Evolutionary conservation across 2,329 filamentous ascomycete species (phyloP), one percentile per base, ranked within the genome.

Genomic region (Curvularia spicifera): DNA sequence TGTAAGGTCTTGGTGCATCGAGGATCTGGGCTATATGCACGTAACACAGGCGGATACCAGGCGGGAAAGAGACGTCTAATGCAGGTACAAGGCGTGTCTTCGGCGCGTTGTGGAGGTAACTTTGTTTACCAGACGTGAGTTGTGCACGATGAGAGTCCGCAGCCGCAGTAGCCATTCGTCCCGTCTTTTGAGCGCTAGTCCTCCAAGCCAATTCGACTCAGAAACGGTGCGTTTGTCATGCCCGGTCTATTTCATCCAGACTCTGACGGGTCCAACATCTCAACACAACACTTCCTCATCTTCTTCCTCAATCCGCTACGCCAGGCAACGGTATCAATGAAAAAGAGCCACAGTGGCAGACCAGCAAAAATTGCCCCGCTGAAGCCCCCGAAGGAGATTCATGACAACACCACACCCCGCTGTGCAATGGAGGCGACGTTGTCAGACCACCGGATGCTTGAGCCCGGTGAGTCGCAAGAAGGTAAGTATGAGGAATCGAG

Each of bases 221-320:
- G 24, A 6, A 26, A 26, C 24, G 24, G 4, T 1, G 24, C 24
- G 24, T 26, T 26, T 26, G 24, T 26, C 24, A 2, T 26, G 24
- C 4, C 24, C 24, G 18, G 18, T 18, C 18, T 1, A 18, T 26
- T 26, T 6, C 24, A 6, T 26, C 24, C 6, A 4, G 24, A 26
- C 24, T 26, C 24, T 26, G 4, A 26, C 6, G 24, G 24, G 24
- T n/a, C n/a, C n/a, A n/a, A n/a, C n/a, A n/a, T n/a, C n/a, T n/a
- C n/a, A n/a, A n/a, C n/a, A n/a, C n/a, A n/a, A n/a, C n/a, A n/a
- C n/a, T n/a, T n/a, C n/a, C n/a, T n/a, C n/a, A n/a, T n/a, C 42
- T 64, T 72, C 76, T 79, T 78, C 78, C 67, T 78, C 75, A 73
- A 73, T 58, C 48, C 71, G 54, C 59, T 66, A 67, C 61, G 37